phyloP scores from a whole-genome alignment of 2,329 filamentous ascomycete genomes.

The Fusarium sp. region DNA sequence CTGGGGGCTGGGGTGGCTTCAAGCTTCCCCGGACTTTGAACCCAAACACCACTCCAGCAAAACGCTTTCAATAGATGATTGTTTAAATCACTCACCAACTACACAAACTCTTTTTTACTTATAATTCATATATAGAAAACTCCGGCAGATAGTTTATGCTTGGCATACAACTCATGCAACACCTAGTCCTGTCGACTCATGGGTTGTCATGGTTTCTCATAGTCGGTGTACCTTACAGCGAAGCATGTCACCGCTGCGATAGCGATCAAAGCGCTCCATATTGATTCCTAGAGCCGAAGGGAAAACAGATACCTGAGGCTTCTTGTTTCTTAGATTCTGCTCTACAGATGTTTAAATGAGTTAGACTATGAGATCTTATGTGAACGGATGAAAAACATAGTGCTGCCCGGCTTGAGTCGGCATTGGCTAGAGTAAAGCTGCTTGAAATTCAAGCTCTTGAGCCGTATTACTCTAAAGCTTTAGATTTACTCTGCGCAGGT shows the following conservation, averaged over 20 bases:
- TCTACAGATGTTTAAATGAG: no score
- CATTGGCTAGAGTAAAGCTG: not conserved
- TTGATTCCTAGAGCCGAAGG: fast-evolving
- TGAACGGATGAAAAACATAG: not conserved
- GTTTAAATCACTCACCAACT: not conserved
- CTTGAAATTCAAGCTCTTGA: not conserved
- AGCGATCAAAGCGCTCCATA: not conserved
- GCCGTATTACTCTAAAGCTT: not conserved
- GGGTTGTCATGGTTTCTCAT: not conserved
- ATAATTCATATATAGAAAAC: not conserved
- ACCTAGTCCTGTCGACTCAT: not conserved
- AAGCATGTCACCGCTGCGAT: not conserved
- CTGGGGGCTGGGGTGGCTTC: not conserved
- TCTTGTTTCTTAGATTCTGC: no score
- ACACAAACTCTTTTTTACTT: not conserved
- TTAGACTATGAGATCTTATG: not conserved
- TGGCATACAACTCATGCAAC: not conserved
- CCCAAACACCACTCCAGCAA: not conserved
- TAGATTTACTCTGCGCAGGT: fast-evolving
- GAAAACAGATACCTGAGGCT: not conserved
- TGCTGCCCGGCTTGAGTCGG: no score
- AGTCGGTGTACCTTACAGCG: not conserved
- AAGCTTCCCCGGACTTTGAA: not conserved
- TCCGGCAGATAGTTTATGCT: fast-evolving
- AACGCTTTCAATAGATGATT: not conserved